A percentile compares a stretch with the other conserved stretches of the same genome.
These are phyloP conservation scores for Hortiboletus flavorubellus DNA, from an alignment of 768 basidiomycete genomes.

Conservation along the genomic window DNA sequence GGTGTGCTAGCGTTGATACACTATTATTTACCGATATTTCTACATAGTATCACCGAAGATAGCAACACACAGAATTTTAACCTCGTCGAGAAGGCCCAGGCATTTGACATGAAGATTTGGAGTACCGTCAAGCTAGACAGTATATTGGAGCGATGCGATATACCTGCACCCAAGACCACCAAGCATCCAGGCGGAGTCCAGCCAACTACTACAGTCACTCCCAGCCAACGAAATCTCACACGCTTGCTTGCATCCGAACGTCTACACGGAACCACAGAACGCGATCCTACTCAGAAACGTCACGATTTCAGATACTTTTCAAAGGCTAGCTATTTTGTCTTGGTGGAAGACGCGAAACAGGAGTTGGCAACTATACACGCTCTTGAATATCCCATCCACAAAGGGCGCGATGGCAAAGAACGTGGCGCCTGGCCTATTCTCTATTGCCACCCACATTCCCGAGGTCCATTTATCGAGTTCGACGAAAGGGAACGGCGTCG, in stretches of 20 bases:
- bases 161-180: conserved; percentile 28
- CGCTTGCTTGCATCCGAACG: conserved; percentile 77
- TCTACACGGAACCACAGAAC: conserved; percentile 80
- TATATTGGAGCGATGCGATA: conserved; percentile 65
- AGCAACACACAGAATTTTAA: conserved; percentile 37
- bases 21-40: conserved; percentile 1
- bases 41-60: conserved; percentile 31
- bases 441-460: conserved; percentile 68
- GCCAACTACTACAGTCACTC: conserved; percentile 28
- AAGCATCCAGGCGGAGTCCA: conserved; percentile 30
- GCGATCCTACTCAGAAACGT: conserved; percentile 85
- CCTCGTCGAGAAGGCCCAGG: conserved; percentile 62
- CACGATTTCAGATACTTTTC: conserved; percentile 88
- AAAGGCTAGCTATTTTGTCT: conserved; percentile 69
- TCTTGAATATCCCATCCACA: conserved; percentile 70
- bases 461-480: conserved; percentile 73
- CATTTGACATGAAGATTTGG: conserved; percentile 88
- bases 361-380: conserved; percentile 82
- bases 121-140: conserved; percentile 64
- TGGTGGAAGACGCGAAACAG: conserved; percentile 87
- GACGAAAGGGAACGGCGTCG: conserved; percentile 70
- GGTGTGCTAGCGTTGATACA: not conserved
- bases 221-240: conserved; percentile 48
- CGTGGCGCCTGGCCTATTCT: conserved; percentile 79
- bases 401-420: conserved; percentile 48